A percentile compares a stretch with the other conserved stretches of the same genome.
Conservation (phyloP, 2,329 filamentous ascomycete species). For the Monosporascus sp. region DNA sequence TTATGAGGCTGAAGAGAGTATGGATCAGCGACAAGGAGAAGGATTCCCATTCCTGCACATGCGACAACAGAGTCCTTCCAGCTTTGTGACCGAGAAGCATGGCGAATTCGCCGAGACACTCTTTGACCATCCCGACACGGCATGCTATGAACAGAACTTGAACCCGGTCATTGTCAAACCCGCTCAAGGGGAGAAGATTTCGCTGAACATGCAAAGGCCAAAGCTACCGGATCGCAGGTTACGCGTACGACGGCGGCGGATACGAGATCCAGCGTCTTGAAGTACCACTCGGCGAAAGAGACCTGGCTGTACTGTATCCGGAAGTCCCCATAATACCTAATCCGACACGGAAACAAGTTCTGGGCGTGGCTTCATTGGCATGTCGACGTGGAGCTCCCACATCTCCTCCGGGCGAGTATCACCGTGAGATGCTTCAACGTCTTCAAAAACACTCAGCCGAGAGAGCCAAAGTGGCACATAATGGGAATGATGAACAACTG, state of each 20-base stretch:
- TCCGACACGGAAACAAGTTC: slow-evolving; percentile 46
- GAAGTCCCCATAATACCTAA: slow-evolving; percentile 26
- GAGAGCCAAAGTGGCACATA: slow-evolving; percentile 40
- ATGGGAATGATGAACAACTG: slow-evolving; percentile 52
- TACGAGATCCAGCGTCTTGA: slow-evolving; percentile 44
- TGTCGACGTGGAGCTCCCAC: slow-evolving; percentile 39
- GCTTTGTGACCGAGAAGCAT: slow-evolving; percentile 43
- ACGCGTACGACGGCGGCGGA: slow-evolving; percentile 45
- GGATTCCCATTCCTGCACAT: slow-evolving; percentile 43
- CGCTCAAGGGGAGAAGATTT: slow-evolving; percentile 39
- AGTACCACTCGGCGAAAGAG: slow-evolving; percentile 39
- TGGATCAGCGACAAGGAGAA: slow-evolving; percentile 38
- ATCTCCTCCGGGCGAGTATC: slow-evolving; percentile 23
- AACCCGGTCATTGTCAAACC: slow-evolving; percentile 42
- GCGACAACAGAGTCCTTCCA: slow-evolving; percentile 46
- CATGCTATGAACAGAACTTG: slow-evolving; percentile 45
- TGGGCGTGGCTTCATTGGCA: slow-evolving; percentile 52
- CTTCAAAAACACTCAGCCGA: slow-evolving; percentile 45
- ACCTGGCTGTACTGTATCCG: slow-evolving; percentile 32
- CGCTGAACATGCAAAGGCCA: slow-evolving; percentile 30
- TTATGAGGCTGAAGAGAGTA: slow-evolving; percentile 42
- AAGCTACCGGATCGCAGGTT: slow-evolving; percentile 40
- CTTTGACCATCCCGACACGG: slow-evolving; percentile 43
- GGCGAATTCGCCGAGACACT: slow-evolving; percentile 40
- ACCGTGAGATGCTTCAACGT: slow-evolving; percentile 15